phyloP scores from a whole-genome alignment of 2,329 filamentous ascomycete genomes.

The Curvularia eragrostidis region DNA sequence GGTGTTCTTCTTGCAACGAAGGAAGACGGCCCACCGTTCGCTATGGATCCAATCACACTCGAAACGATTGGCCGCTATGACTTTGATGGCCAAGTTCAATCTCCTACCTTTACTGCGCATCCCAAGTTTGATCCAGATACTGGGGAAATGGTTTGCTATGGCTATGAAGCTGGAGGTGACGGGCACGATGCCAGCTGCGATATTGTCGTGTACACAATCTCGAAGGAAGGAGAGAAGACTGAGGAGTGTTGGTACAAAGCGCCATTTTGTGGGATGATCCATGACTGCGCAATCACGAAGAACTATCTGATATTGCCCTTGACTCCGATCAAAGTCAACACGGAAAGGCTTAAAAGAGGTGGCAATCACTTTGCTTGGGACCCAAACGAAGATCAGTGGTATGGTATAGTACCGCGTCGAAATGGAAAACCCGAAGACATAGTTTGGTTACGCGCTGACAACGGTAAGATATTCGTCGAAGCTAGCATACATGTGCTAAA shows the following conservation, averaged over 20 bases:
- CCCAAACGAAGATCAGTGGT: constrained; percentile 62
- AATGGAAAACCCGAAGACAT: constrained; percentile 61
- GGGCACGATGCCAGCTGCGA: constrained; percentile 46
- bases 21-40: constrained; percentile 52
- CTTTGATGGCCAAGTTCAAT: constrained; percentile 49
- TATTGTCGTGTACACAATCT: constrained; percentile 51
- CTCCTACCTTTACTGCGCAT: constrained; percentile 54
- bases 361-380: constrained; percentile 53
- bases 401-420: constrained; percentile 60
- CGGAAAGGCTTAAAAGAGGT: constrained; percentile 47
- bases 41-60: constrained; percentile 51
- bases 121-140: constrained; percentile 55
- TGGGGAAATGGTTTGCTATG: constrained; percentile 52
- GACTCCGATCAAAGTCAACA: constrained; percentile 47
- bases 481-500: background rate
- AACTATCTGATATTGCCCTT: constrained; percentile 51
- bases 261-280: constrained; percentile 50
- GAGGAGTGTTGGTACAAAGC: constrained; percentile 53
- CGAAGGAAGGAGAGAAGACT: constrained; percentile 47
- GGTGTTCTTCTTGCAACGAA: constrained; percentile 63
- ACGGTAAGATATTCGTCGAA: constrained; percentile 49
- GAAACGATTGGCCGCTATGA: constrained; percentile 51
- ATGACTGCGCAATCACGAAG: constrained; percentile 51
- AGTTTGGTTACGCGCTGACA: constrained; percentile 60
- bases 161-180: constrained; percentile 52